Percentiles rank a stretch among this genome's conserved stretches.
Conservation (phyloP, 352 stramenopile genomes). For the Globisporangium carolinianum region DNA sequence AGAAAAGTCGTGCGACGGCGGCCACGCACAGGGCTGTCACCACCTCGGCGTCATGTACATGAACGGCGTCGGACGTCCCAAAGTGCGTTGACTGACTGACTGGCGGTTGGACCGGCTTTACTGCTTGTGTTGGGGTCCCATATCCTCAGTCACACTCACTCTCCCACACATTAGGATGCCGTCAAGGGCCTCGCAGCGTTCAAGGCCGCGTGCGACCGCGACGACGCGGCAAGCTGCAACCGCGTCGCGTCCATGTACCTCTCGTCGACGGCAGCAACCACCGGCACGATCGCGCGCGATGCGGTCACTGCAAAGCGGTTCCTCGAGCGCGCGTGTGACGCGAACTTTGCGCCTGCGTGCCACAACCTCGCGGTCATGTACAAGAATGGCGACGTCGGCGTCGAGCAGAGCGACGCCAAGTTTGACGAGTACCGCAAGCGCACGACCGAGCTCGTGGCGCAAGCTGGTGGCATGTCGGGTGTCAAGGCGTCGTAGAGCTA, state of each 20-base stretch:
- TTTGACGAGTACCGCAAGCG: conserved; percentile 74
- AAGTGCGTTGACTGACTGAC: conserved; percentile 26
- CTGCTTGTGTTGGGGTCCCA: no score
- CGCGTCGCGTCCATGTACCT: conserved; percentile 75
- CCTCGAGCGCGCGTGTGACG: conserved; percentile 67
- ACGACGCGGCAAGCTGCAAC: conserved; percentile 81
- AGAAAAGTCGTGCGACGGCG: conserved; percentile 76
- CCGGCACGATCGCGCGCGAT: conserved; percentile 41
- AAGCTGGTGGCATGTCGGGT: conserved; percentile 52
- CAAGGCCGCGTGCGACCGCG: conserved; percentile 65
- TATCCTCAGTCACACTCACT: neutral
- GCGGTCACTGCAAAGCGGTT: conserved; percentile 54
- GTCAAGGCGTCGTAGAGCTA: conserved; percentile 24
- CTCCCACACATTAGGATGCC: conserved; percentile 29
- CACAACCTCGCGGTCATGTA: conserved; percentile 88
- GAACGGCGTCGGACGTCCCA: conserved; percentile 60
- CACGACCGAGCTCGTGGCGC: conserved; percentile 67
- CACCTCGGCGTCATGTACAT: conserved; percentile 81
- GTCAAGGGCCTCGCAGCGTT: conserved; percentile 58
- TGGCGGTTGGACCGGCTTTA: no score
- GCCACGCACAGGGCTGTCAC: conserved; percentile 72
- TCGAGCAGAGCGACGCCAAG: conserved; percentile 52
- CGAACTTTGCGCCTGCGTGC: conserved; percentile 82
- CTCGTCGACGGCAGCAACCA: conserved; percentile 12
- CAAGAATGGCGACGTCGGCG: conserved; percentile 78